Evolutionary conservation across 1,284 basidiomycete genomes (phyloP), one percentile per base, ranked within the genome.

Genomic region (Cystobasidium slooffiae): DNA sequence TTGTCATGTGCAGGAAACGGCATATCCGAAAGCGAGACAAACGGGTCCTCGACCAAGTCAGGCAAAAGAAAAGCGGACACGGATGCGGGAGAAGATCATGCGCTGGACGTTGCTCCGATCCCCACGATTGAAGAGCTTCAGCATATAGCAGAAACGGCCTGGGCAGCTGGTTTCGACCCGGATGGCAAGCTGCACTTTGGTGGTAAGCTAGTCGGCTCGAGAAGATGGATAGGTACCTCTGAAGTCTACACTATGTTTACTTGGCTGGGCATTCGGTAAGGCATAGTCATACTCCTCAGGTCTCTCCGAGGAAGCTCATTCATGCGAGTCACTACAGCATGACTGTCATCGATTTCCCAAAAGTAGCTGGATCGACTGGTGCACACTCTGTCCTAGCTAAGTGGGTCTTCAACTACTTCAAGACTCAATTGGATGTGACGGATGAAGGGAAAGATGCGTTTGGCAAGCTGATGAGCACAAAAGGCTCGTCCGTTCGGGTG

Each of bases 151-250:
- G 78, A 81, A 72, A 22, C 56, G n/a, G 80, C 79, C 24, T 81
- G 80, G 80, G 53, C 37, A 24, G 46, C 43, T 75, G 79, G 79
- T n/a, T 77, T 76, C 59, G 80, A 81, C 68, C 76, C 77, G 0
- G 56, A 55, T 1, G 80, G 80, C 9, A 74, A 75, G 8, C 14
- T 24, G 8, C 78, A 80, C 55, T 81, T 81, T 61, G 49, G 63
- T 18, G 47, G 68, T 18, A 72, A 74, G 22, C 74, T 81, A 16
- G 67, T 77, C 10, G 75, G 75, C 9, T 78, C 76, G 44, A 75
- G 67, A 9, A 49, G 75, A 9, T 81, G 80, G 80, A 80, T 81
- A 43, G 80, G 80, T 2, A 79, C 80, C 52, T 79, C 78, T 52
- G 80, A 81, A 75, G 75, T 78, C 24, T 81, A 78, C 64, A 75